phyloP scores from a whole-genome alignment of 169 alveolate genomes.

The Eimeria tenella region DNA sequence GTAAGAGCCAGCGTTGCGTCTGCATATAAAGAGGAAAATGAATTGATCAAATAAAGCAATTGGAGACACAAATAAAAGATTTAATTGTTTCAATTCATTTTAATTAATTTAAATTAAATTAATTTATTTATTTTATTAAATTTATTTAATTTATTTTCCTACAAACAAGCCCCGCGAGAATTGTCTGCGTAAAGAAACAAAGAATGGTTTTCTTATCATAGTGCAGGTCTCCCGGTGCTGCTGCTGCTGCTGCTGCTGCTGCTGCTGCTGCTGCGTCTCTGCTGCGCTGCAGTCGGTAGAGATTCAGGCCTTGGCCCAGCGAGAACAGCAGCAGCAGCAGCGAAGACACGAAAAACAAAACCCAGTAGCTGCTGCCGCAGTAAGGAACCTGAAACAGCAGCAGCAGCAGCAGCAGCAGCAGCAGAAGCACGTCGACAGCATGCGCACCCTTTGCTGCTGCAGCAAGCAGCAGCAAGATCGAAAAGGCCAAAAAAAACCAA shows the following conservation, averaged over 20 bases:
- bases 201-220: not conserved
- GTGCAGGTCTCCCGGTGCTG: slow-evolving; percentile 3
- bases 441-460: not conserved
- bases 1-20: not conserved
- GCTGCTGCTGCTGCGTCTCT: slow-evolving; percentile 12
- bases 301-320: not conserved
- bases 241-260: not conserved
- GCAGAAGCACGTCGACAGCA: not conserved
- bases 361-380: slow-evolving; percentile 47
- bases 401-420: not conserved
- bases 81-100: too few relatives aligned
- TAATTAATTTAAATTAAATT: too few relatives aligned
- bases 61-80: too few relatives aligned
- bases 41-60: too few relatives aligned
- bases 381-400: slow-evolving; percentile 4
- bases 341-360: not conserved
- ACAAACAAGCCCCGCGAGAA: slow-evolving; percentile 23
- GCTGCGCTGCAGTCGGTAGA: not conserved
- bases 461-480: not conserved
- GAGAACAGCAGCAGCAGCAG: not conserved
- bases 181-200: not conserved
- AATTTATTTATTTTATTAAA: too few relatives aligned
- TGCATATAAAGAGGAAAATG: not conserved
- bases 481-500: not conserved
- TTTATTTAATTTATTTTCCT: not conserved